phyloP scores from a whole-genome alignment of 139 green algal species.

The Chlamydomonas sphaeroides region DNA sequence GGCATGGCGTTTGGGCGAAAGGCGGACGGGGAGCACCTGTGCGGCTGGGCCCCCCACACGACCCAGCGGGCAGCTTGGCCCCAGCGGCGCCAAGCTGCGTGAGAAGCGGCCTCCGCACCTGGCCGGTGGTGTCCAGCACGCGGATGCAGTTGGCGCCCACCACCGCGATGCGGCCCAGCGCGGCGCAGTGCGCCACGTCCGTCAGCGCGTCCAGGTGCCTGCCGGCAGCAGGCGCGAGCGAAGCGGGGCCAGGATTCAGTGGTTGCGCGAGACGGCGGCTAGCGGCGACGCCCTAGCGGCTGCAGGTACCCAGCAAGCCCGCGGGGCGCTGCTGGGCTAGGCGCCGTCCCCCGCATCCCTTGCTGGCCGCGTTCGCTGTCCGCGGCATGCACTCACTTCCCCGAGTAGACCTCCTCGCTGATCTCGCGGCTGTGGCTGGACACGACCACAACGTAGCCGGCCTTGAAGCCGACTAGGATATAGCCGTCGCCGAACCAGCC shows the following conservation, averaged over 20 bases:
- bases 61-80: too few species aligned
- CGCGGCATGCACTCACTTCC: constrained; percentile 45
- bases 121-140: constrained; percentile 42
- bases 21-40: too few species aligned
- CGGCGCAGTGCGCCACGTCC: constrained; percentile 62
- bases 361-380: too few species aligned
- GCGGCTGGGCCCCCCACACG: too few species aligned
- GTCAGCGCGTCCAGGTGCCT: constrained; percentile 61
- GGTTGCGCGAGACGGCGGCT: too few species aligned
- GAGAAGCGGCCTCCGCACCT: too few species aligned
- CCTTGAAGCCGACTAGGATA: constrained; percentile 74
- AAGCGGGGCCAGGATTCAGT: background rate
- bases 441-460: constrained; percentile 64
- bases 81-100: too few species aligned
- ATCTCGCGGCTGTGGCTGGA: constrained; percentile 66
- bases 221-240: background rate
- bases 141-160: constrained; percentile 64
- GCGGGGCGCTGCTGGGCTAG: too few species aligned
- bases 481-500: constrained; percentile 82
- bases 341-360: too few species aligned
- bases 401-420: constrained; percentile 69
- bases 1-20: too few species aligned
- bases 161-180: constrained; percentile 60
- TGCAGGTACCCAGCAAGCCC: too few species aligned
- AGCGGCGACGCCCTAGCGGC: too few species aligned